Evolutionary conservation across 2,329 filamentous ascomycete species (phyloP).

Genomic region (Pseudogymnoascus sp.): DNA sequence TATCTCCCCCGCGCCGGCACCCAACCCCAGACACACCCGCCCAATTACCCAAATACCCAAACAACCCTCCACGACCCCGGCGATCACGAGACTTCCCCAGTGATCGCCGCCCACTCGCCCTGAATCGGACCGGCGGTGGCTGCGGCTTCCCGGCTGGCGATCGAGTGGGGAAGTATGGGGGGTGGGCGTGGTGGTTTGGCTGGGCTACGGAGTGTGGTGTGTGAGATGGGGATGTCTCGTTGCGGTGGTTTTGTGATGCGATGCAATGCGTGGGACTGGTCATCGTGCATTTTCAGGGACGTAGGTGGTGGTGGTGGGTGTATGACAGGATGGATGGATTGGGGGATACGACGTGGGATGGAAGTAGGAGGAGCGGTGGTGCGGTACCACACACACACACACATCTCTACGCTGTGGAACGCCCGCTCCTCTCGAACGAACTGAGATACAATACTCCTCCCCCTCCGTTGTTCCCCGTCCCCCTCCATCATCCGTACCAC

Average conservation of each 20-base stretch:
- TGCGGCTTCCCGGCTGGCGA: neutral
- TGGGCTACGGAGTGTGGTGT: neutral
- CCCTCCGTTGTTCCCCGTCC: no score
- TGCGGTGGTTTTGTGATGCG: neutral
- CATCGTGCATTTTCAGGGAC: neutral
- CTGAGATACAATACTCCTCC: neutral
- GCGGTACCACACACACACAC: no score
- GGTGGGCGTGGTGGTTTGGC: neutral
- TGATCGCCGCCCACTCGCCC: neutral
- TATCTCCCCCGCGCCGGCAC: neutral
- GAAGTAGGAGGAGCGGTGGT: neutral
- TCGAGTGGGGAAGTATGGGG: neutral
- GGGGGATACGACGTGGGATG: neutral
- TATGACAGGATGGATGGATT: neutral
- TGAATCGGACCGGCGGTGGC: neutral
- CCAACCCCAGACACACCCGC: neutral
- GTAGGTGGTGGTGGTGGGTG: neutral
- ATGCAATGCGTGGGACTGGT: neutral
- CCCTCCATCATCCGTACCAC: no score
- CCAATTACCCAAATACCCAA: conserved; percentile 4
- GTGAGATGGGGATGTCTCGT: neutral
- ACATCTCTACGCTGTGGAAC: neutral
- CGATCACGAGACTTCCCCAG: neutral
- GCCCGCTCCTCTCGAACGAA: neutral
- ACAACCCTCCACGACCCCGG: neutral